Evolutionary conservation across 192 early-diverging fungal genomes (phyloP), one percentile per base, ranked within the genome.

Genomic region (Coemansia sp.): DNA sequence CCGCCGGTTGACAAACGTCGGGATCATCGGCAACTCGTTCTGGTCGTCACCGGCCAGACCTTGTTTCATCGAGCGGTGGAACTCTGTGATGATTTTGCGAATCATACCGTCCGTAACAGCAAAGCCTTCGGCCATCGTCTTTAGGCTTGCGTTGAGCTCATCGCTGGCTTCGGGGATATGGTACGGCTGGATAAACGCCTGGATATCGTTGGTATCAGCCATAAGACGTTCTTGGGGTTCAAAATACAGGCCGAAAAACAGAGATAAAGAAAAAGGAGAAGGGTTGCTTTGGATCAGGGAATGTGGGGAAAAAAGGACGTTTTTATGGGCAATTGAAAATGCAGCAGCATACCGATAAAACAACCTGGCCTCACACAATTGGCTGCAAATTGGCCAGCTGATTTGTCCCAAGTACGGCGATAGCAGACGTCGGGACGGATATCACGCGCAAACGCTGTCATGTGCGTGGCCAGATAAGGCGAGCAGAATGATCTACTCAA

Each of bases 1-100:
- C 23, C 90, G 80, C 51, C 76, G 68, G 6, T 87, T 85, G 57
- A 97, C 92, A 82, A 87, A 96, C 4, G 94, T 94, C 20, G 94
- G 97, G 65, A 97, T 91, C 94, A 95, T 95, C 53, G 85, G 87
- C 20, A 92, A 50, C 39, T 83, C 84, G 32, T 79, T 68, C 54
- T 82, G 82, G 58, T 85, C 81, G 4, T 71, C 51, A 14, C 39
- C 0, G 3, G 79, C 71, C 35, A 93, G 83, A 6, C 91, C 91
- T 66, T 87, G 87, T 16, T 82, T 61, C 88, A 93, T 90, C 60
- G 85, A 84, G n/a, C 74, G 59, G 24, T 82, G 71, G 68, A 91
- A 89, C 65, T 86, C 85, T 49, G 80, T 65, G 70, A 83, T 79
- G 74, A 91, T 85, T 18, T 39, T 57, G 2, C 66, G 61, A 7